phyloP scores from a whole-genome alignment of 441 rosid genomes.

The Francoa sonchifolia region DNA sequence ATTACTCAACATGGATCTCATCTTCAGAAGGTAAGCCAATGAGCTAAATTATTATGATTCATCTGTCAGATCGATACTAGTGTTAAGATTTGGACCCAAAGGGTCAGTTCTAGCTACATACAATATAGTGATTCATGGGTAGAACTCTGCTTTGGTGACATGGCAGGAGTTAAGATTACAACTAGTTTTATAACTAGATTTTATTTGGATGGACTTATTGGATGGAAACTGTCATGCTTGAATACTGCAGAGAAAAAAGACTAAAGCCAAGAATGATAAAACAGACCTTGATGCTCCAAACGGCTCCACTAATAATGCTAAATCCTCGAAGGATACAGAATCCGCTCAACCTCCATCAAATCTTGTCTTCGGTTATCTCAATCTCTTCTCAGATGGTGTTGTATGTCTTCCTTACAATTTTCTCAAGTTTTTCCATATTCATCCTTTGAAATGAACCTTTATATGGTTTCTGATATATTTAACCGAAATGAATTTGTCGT shows the following conservation, averaged over 20 bases:
- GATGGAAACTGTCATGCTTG: conserved; percentile 14
- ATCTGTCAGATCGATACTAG: no score
- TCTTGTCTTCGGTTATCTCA: conserved; percentile 90
- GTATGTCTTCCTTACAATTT: conserved; percentile 38
- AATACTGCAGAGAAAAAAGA: conserved; percentile 48
- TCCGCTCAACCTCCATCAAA: conserved; percentile 36
- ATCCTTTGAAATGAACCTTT: conserved; percentile 1
- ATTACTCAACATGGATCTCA: conserved; percentile 24
- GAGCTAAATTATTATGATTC: conserved; percentile 1
- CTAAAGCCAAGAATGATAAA: conserved; percentile 21
- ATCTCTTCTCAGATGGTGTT: conserved; percentile 94
- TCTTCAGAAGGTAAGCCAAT: conserved; percentile 49
- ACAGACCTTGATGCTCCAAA: conserved; percentile 22
- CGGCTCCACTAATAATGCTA: conserved; percentile 16
- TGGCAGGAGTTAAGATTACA: no score
- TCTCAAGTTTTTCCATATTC: neutral
- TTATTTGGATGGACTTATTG: neutral
- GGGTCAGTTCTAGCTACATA: no score
- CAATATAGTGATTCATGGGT: no score
- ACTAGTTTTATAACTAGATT: neutral
- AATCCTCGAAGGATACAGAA: conserved; percentile 26
- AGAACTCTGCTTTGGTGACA: no score
- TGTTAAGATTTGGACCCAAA: no score
- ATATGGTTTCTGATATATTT: neutral
- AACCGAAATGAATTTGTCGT: neutral